phyloP scores from a whole-genome alignment of 208 protist species.

The Angomonas deanei region DNA sequence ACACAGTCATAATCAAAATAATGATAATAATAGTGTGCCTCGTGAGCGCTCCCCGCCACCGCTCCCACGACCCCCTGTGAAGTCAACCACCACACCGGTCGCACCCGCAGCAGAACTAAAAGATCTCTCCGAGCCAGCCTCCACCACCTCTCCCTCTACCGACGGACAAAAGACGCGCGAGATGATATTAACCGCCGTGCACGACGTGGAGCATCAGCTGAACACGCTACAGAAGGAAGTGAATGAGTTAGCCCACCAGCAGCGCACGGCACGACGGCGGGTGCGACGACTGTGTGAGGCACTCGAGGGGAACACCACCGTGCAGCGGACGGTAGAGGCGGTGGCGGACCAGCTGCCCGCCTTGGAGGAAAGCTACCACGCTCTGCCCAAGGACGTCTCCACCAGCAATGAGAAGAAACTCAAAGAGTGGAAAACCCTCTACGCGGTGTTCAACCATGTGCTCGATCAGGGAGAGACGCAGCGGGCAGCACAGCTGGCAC shows the following conservation, averaged over 20 bases:
- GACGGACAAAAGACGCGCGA: conserved; percentile 27
- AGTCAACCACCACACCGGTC: background rate
- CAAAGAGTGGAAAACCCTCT: background rate
- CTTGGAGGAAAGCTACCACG: too few relatives aligned
- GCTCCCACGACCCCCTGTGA: background rate
- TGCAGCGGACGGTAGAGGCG: background rate
- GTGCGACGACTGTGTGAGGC: conserved; percentile 19
- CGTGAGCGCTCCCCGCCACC: background rate
- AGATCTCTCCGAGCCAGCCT: background rate
- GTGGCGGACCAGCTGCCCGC: background rate
- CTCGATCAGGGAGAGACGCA: background rate
- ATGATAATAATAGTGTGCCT: background rate
- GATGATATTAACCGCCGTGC: conserved; percentile 31
- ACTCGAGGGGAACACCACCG: conserved; percentile 4
- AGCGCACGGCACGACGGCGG: conserved; percentile 17
- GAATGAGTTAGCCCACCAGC: conserved; percentile 29
- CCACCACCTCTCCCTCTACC: background rate
- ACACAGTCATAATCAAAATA: background rate
- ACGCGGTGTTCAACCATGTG: background rate
- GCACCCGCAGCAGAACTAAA: background rate
- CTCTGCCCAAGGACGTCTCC: too few relatives aligned
- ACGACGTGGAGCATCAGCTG: conserved; percentile 47
- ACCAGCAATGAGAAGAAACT: too few relatives aligned
- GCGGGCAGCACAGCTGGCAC: background rate
- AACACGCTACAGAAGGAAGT: conserved; percentile 40